Conservation (phyloP, 2,329 filamentous ascomycete species). For the Chaetothyriales sp. region DNA sequence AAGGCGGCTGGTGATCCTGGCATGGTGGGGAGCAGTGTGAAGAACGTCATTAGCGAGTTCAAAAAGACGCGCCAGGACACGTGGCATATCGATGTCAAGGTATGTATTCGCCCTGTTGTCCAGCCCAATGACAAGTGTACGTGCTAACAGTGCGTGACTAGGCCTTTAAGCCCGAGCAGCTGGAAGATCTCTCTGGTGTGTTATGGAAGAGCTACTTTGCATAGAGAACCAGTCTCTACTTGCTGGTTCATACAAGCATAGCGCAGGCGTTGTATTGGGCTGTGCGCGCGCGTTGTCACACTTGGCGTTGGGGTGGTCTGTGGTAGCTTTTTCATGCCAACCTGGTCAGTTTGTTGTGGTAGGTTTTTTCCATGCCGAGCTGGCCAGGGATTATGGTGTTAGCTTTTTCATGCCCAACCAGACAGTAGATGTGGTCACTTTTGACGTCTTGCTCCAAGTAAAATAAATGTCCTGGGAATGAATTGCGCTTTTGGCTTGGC, state of each 20-base stretch:
- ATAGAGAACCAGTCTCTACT: slow-evolving; percentile 23
- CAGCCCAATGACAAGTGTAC: slow-evolving; percentile 2
- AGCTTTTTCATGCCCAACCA: no score
- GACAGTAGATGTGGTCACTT: no score
- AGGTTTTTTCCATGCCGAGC: no score
- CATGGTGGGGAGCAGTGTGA: slow-evolving; percentile 88
- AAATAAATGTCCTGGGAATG: no score
- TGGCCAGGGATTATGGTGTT: no score
- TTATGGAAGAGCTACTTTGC: slow-evolving; percentile 99
- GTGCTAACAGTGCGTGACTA: slow-evolving; percentile 28
- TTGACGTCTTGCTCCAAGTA: no score
- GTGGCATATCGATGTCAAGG: slow-evolving; percentile 96
- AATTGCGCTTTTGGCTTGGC: no score
- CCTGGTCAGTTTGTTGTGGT: no score
- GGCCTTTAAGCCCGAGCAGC: slow-evolving; percentile 76
- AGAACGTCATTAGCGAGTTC: slow-evolving; percentile 86
- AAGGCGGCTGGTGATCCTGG: slow-evolving; percentile 78
- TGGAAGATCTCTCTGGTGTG: slow-evolving; percentile 90
- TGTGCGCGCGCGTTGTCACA: neutral
- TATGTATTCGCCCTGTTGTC: slow-evolving; percentile 31
- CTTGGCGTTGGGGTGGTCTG: neutral
- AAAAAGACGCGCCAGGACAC: slow-evolving; percentile 99
- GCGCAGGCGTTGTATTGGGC: neutral
- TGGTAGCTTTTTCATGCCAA: neutral
- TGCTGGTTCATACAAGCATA: neutral